These are phyloP conservation scores for Scheffersomyces insectosa DNA, from an alignment of 1,139 yeast species.

Conservation along the genomic window DNA sequence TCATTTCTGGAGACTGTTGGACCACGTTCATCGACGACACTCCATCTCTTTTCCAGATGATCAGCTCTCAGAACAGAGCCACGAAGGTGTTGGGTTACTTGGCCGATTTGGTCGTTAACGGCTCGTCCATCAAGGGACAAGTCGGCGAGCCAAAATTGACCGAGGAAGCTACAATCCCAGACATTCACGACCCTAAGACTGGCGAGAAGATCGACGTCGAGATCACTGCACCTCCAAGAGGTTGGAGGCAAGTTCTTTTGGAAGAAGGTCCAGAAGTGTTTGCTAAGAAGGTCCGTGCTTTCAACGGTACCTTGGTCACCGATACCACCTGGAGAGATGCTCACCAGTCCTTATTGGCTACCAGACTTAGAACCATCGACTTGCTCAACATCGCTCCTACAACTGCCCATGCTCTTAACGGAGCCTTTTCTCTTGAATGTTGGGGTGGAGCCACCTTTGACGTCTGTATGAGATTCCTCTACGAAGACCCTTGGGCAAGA, in stretches of 20 bases:
- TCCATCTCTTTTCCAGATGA: slow-evolving; percentile 93
- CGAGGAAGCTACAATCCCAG: slow-evolving; percentile 75
- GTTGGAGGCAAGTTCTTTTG: slow-evolving; percentile 89
- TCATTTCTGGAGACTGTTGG: slow-evolving; percentile 90
- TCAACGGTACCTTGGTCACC: slow-evolving; percentile 87
- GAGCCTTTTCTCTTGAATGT: slow-evolving; percentile 95
- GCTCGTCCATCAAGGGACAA: slow-evolving; percentile 94
- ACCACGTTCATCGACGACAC: slow-evolving; percentile 98
- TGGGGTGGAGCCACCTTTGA: slow-evolving; percentile 99
- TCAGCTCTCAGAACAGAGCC: slow-evolving; percentile 94
- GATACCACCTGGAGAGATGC: slow-evolving; percentile 99
- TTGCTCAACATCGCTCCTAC: slow-evolving; percentile 88
- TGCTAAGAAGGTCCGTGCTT: slow-evolving; percentile 81
- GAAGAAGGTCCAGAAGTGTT: slow-evolving; percentile 86
- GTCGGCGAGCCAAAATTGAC: slow-evolving; percentile 83
- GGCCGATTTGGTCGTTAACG: slow-evolving; percentile 93
- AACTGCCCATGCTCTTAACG: slow-evolving; percentile 86
- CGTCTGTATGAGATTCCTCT: slow-evolving; percentile 96
- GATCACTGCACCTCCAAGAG: slow-evolving; percentile 59
- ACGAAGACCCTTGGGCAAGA: slow-evolving; percentile 99
- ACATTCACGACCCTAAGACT: slow-evolving; percentile 57
- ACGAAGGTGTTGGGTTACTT: slow-evolving; percentile 85
- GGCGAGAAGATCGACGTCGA: slow-evolving; percentile 61
- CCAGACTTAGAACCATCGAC: slow-evolving; percentile 95
- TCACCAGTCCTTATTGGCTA: slow-evolving; percentile 96